These are phyloP conservation scores for Sanghuangporus baumii DNA, from an alignment of 1,284 basidiomycete genomes.

Conservation along the genomic window DNA sequence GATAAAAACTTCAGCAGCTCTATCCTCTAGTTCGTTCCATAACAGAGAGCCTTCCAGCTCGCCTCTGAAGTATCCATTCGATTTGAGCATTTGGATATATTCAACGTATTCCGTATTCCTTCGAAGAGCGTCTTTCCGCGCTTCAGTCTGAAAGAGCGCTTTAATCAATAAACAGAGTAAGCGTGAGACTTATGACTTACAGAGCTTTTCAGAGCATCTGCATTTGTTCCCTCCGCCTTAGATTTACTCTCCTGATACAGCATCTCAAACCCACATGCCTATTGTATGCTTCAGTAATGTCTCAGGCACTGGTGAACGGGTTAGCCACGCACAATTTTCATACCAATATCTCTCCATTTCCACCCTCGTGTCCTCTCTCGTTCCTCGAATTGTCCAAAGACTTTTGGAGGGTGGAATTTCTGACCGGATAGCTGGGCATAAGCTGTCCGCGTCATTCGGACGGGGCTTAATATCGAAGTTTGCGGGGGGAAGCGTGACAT, in stretches of 20 bases:
- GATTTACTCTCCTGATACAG: slow-evolving; percentile 78
- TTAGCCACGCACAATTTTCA: slow-evolving; percentile 70
- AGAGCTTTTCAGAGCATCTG: slow-evolving; percentile 38
- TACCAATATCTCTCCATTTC: slow-evolving; percentile 78
- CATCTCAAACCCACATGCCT: slow-evolving; percentile 95
- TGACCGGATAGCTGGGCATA: slow-evolving; percentile 92
- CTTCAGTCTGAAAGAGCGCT: slow-evolving; percentile 40
- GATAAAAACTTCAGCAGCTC: slow-evolving; percentile 66
- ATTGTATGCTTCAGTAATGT: neutral
- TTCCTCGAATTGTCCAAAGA: slow-evolving; percentile 77
- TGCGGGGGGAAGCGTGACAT: slow-evolving; percentile 86
- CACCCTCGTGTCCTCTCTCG: slow-evolving; percentile 56
- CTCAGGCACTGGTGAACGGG: neutral
- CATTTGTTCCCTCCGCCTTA: slow-evolving; percentile 35
- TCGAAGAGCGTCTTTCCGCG: slow-evolving; percentile 58
- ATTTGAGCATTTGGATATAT: slow-evolving; percentile 62
- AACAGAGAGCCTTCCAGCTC: slow-evolving; percentile 70
- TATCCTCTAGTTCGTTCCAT: slow-evolving; percentile 70
- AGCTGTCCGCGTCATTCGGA: slow-evolving; percentile 81
- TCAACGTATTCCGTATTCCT: slow-evolving; percentile 58
- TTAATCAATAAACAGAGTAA: neutral
- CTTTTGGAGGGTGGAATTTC: slow-evolving; percentile 86
- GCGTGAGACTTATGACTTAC: slow-evolving; percentile 32
- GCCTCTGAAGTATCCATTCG: slow-evolving; percentile 68
- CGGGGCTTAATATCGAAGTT: slow-evolving; percentile 49